Conservation (phyloP, 352 stramenopile genomes). For the Pythium volutum region DNA sequence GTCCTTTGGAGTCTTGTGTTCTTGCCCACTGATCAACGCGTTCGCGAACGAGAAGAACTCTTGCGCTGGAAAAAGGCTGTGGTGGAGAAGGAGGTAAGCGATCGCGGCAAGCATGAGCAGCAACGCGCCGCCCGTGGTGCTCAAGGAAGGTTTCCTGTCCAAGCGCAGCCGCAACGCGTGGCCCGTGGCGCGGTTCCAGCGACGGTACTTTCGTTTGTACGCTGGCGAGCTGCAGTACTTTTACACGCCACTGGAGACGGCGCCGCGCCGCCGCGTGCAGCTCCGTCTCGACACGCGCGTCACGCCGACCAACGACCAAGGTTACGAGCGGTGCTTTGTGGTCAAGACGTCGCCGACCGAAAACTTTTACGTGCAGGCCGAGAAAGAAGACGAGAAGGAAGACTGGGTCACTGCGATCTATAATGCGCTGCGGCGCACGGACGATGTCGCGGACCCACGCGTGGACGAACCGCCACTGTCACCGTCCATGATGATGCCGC, state of each 20-base stretch:
- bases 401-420: constrained; percentile 63
- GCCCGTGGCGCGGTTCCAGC: constrained; percentile 34
- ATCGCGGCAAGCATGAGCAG: constrained; percentile 12
- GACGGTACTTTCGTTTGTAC: constrained; percentile 70
- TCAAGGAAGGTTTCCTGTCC: constrained; percentile 72
- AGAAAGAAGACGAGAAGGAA: constrained; percentile 60
- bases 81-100: background rate
- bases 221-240: constrained; percentile 63
- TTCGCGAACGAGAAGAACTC: constrained; percentile 3
- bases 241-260: constrained; percentile 30
- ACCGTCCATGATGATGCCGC: constrained; percentile 1
- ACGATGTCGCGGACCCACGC: constrained; percentile 22
- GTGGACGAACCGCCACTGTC: background rate
- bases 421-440: constrained; percentile 39
- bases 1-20: too few species aligned
- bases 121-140: constrained; percentile 29
- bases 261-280: constrained; percentile 35
- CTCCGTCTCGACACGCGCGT: constrained; percentile 59
- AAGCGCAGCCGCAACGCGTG: constrained; percentile 47
- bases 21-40: background rate
- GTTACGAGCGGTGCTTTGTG: constrained; percentile 52
- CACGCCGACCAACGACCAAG: constrained; percentile 61
- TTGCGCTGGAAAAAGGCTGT: background rate
- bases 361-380: constrained; percentile 58
- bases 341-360: constrained; percentile 41